Evolutionary conservation across 2,329 filamentous ascomycete genomes (phyloP).

Genomic region (Mollisiaceae sp.): DNA sequence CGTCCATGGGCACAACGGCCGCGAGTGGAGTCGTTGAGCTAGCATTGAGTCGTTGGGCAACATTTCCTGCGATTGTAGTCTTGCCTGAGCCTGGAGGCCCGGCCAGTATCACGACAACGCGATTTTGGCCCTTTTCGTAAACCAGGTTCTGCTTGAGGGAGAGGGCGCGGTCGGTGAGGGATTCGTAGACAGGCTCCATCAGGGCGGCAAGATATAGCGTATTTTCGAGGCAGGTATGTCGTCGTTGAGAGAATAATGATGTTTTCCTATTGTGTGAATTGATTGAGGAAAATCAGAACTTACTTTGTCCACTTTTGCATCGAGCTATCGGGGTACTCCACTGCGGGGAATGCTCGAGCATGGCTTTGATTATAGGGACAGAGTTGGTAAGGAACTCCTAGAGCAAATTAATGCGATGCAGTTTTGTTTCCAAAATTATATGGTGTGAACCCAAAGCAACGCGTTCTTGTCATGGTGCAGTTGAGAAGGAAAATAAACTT

Average conservation of each 20-base stretch:
- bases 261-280: not conserved
- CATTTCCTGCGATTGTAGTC: slow-evolving; percentile 76
- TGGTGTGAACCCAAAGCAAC: not conserved
- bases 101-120: slow-evolving; percentile 41
- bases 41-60: slow-evolving; percentile 70
- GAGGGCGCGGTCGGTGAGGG: slow-evolving; percentile 27
- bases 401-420: not conserved
- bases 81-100: slow-evolving; percentile 56
- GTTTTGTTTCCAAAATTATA: no score
- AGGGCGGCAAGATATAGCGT: not conserved
- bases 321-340: not conserved
- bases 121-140: slow-evolving; percentile 22
- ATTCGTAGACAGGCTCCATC: slow-evolving; percentile 32
- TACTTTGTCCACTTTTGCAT: not conserved
- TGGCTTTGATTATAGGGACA: not conserved
- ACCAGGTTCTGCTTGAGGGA: slow-evolving; percentile 24
- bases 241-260: not conserved
- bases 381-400: not conserved
- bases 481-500: not conserved
- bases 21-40: slow-evolving; percentile 59
- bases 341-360: not conserved
- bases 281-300: not conserved
- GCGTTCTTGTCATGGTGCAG: not conserved
- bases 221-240: not conserved
- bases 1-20: slow-evolving; percentile 87